These are phyloP conservation scores for Hirsutella minnesotensis DNA, from an alignment of 2,329 filamentous ascomycete species.

Conservation along the genomic window DNA sequence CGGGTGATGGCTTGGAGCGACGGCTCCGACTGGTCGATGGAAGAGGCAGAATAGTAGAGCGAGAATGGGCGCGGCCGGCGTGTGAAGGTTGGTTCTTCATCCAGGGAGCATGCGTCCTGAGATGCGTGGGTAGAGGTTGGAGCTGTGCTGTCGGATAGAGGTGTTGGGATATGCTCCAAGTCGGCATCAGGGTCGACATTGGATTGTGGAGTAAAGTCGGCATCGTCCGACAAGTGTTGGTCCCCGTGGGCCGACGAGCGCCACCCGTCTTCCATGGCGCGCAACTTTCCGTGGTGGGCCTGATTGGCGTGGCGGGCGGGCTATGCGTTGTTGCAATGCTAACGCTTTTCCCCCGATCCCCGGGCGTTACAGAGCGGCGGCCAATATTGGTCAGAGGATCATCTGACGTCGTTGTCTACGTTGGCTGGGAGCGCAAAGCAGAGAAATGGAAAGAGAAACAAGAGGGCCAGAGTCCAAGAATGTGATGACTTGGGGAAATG, in stretches of 20 bases:
- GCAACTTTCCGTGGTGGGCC: slow-evolving; percentile 3
- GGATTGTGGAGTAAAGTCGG: slow-evolving; percentile 1
- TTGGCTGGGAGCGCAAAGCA: background rate
- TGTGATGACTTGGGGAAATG: background rate
- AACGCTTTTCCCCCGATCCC: background rate
- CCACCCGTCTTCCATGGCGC: slow-evolving; percentile 1
- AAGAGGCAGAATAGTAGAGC: background rate
- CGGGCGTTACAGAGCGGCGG: background rate
- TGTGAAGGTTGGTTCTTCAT: background rate
- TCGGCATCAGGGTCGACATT: background rate
- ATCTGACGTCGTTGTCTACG: background rate
- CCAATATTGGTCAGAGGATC: background rate
- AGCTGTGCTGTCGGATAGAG: background rate
- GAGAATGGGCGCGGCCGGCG: background rate
- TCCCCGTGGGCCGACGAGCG: slow-evolving; percentile 5
- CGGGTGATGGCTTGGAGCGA: background rate
- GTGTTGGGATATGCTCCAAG: background rate
- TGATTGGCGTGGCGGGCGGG: background rate
- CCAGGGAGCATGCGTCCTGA: background rate
- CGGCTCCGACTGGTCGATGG: slow-evolving; percentile 1
- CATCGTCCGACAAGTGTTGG: slow-evolving; percentile 1
- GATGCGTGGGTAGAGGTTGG: background rate
- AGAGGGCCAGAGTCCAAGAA: background rate
- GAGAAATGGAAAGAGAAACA: background rate
- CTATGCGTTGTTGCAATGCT: slow-evolving; percentile 1